Base-by-base conservation (phyloP, 2,329 filamentous ascomycete species). In the Pseudogymnoascus sp. region DNA sequence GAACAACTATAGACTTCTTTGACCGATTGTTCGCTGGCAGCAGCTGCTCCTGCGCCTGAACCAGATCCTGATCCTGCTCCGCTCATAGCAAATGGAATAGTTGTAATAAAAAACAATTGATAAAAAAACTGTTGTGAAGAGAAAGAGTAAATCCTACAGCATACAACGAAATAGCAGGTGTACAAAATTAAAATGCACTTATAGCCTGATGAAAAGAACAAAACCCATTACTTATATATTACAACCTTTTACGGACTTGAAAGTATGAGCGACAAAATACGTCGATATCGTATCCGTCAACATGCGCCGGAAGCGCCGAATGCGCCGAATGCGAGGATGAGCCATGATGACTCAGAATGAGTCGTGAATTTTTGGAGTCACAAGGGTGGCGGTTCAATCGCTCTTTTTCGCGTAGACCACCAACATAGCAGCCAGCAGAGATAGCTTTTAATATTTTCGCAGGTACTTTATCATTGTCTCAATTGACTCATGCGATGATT, bases 311-410 rank as follows among this genome's bases (percentile, higher is more conserved):
- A 7, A 28, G 8, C 11, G 25, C 28, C 28, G 28, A 31, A 31
- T 10, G 28, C 8, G 28, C 16, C 25, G 25, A 19, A 57, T 57
- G n/a, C 14, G 5, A 57, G 19, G 51, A 57, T 57, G 51, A 57
- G 51, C 51, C 51, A 57, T 57, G 28, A 34, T 57, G 51, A 57
- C 51, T 57, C 51, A 34, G 51, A 25, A 31, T 57, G 28, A 57
- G 51, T 57, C 51, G 51, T 10, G 25, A 19, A 28, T 31, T 31
- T 54, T 31, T 19, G 25, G 51, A 34, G 45, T 51, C 16, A 31
- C 51, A 57, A 57, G 28, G n/a, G 23, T 23, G 23, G 28, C 8
- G 28, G 10, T 31, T 14, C 23, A 11, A 54, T 16, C 8, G 16
- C 7, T 16, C 43, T 16, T 54, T 54, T 16, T 54, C 23, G 10